These are phyloP conservation scores for Gentiana macrophylla DNA, from an alignment of 257 asterid genomes.

Conservation along the genomic window DNA sequence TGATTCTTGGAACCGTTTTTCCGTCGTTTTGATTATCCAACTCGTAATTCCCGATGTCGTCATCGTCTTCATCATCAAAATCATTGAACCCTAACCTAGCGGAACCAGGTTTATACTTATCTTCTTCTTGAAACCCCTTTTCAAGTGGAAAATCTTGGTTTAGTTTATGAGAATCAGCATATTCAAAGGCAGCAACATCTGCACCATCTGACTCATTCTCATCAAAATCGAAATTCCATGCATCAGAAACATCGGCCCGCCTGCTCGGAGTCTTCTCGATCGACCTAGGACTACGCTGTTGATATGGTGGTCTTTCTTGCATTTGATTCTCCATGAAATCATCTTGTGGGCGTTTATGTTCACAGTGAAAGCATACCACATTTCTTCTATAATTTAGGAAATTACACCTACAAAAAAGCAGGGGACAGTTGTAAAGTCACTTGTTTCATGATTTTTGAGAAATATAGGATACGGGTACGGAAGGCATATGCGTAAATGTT, in stretches of 20 bases:
- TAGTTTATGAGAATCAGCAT: conserved; percentile 66
- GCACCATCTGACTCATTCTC: conserved; percentile 98
- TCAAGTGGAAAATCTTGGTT: conserved; percentile 35
- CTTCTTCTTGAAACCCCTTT: conserved; percentile 29
- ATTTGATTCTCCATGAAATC: conserved; percentile 46
- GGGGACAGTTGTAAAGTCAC: neutral
- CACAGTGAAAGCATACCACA: conserved; percentile 88
- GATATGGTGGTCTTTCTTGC: conserved; percentile 20
- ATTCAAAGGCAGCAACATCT: conserved; percentile 85
- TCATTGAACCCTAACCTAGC: conserved; percentile 55
- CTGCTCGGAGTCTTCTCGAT: conserved; percentile 34
- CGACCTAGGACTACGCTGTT: conserved; percentile 32
- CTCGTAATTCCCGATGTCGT: conserved; percentile 74
- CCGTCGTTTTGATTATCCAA: conserved; percentile 47
- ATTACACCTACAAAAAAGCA: conserved; percentile 64
- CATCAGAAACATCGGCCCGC: conserved; percentile 46
- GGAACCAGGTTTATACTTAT: conserved; percentile 28
- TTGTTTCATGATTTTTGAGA: no score
- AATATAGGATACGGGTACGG: no score
- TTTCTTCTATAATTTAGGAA: conserved; percentile 94
- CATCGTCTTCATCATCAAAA: conserved; percentile 87
- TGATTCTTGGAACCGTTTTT: conserved; percentile 36
- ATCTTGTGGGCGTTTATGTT: conserved; percentile 85
- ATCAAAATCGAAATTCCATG: conserved; percentile 96
- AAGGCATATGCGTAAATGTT: no score